Evolutionary conservation across 768 basidiomycete species (phyloP), one percentile per base, ranked within the genome.

Genomic region (Termitomyces sp.): DNA sequence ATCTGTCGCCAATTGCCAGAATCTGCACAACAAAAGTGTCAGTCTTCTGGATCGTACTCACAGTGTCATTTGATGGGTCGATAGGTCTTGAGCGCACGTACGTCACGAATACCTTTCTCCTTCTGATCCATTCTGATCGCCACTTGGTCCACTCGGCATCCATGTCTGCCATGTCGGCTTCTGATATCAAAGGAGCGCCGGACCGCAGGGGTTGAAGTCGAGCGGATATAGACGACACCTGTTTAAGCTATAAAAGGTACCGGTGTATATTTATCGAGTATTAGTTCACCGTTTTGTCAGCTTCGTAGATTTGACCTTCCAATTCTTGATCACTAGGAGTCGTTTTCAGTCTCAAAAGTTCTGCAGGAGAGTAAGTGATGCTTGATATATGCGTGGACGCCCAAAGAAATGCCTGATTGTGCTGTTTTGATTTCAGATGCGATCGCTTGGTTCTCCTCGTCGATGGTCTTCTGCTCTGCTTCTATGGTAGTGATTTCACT

Each of bases 101-200:
- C 92, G 76, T 81, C 58, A 77, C 81, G 73, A 93, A 96, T 3
- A 88, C 74, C 68, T 90, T 94, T 67, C 81, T 83, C 57, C 94
- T 79, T 24, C 81, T 78, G 36, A 83, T 70, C 94, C 94, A 96
- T 74, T 94, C 88, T 4, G 80, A 78, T 61, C 88, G 78, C 93
- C 93, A 95, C 66, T 81, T 84, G 6, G 65, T 73, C 89, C 93
- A 95, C 34, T 94, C 89, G 1, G 72, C 69, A 59, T 94, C 87
- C 54, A 95, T 75, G 59, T 78, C 74, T 16, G 79, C 81, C 18
- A 91, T 77, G 52, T 94, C 91, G 62, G 86, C 84, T 8, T 83
- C 75, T 18, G 89, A 89, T 33, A 94, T 80, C 27, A 87, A 78
- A 6, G 83, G 81, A 5, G 82, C 79, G 31, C 88, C 90, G 31